These are phyloP conservation scores for Aspergillus kassunensis DNA, from an alignment of 495 filamentous ascomycete genomes.

Conservation along the genomic window DNA sequence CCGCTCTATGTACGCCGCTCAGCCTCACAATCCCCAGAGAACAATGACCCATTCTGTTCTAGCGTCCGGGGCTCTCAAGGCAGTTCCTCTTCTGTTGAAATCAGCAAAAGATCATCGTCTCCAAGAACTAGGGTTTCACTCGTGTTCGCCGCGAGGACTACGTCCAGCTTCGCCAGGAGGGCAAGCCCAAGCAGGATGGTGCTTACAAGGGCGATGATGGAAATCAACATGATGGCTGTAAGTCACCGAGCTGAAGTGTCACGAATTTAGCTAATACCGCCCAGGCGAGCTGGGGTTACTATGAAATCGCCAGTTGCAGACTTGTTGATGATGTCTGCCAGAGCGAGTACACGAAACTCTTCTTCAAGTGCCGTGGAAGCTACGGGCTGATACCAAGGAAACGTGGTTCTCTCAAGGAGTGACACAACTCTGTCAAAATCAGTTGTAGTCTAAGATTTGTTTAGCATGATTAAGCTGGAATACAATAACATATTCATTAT, in stretches of 20 bases:
- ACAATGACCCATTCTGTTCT: too few species aligned
- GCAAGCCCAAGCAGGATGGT: slow-evolving; percentile 89
- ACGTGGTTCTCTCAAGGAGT: too few species aligned
- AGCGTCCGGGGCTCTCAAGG: too few species aligned
- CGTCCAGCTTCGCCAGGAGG: slow-evolving; percentile 82
- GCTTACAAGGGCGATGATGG: slow-evolving; percentile 78
- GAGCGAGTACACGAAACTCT: slow-evolving; percentile 43
- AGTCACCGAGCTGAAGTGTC: slow-evolving; percentile 9
- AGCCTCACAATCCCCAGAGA: too few species aligned
- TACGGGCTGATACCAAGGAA: too few species aligned
- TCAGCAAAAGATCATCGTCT: slow-evolving; percentile 99
- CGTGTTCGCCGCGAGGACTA: slow-evolving; percentile 96
- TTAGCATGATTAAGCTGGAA: too few species aligned
- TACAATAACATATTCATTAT: too few species aligned
- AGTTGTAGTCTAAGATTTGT: too few species aligned
- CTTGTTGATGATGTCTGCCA: slow-evolving; percentile 49
- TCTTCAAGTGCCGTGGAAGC: slow-evolving; percentile 36
- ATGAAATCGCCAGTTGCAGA: slow-evolving; percentile 46
- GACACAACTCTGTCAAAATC: too few species aligned
- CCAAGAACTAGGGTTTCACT: slow-evolving; percentile 99
- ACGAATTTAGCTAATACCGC: neutral
- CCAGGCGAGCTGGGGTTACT: slow-evolving; percentile 48
- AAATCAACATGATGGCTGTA: slow-evolving; percentile 52
- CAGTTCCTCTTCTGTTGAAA: slow-evolving; percentile 99
- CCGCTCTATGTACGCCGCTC: slow-evolving; percentile 98